A percentile compares a stretch with the other conserved stretches of the same genome.
Evolutionary conservation across 2,329 filamentous ascomycete species (phyloP).

Genomic region (Ceratocystis cacaofunesta): DNA sequence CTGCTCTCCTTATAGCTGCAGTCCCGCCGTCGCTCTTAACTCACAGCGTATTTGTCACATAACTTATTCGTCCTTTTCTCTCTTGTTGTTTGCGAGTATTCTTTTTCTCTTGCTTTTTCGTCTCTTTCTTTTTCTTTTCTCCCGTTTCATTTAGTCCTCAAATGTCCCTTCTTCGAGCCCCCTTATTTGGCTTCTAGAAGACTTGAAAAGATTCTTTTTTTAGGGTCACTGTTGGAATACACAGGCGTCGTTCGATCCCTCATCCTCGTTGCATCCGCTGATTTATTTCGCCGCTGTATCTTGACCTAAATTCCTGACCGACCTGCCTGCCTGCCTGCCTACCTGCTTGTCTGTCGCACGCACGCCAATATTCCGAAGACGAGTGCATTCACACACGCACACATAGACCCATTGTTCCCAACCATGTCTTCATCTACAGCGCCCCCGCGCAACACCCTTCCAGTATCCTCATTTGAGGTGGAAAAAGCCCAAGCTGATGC

Average conservation of each 20-base stretch:
- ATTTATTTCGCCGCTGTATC: not conserved
- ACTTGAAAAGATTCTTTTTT: not conserved
- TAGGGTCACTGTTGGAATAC: too few species aligned
- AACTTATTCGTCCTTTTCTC: not conserved
- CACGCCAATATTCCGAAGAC: too few species aligned
- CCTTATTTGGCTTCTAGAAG: not conserved
- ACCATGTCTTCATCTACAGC: conserved; percentile 17
- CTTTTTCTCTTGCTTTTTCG: not conserved
- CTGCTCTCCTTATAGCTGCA: too few species aligned
- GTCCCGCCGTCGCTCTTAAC: too few species aligned
- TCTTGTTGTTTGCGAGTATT: not conserved
- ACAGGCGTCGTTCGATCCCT: too few species aligned
- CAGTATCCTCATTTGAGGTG: conserved; percentile 16
- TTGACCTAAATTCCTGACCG: not conserved
- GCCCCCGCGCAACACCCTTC: conserved; percentile 15
- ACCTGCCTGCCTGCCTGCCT: too few species aligned
- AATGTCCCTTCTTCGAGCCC: not conserved
- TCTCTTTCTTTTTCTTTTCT: not conserved
- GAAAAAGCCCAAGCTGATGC: conserved; percentile 19
- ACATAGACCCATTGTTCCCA: not conserved
- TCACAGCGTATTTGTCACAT: too few species aligned
- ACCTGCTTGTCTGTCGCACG: too few species aligned
- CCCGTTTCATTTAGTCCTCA: not conserved
- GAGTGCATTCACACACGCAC: too few species aligned
- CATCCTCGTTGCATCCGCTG: not conserved